Percentiles rank a stretch among this genome's conserved stretches.
Evolutionary conservation across 73 alveolate species (phyloP).

Genomic region (Uronychia setigera): DNA sequence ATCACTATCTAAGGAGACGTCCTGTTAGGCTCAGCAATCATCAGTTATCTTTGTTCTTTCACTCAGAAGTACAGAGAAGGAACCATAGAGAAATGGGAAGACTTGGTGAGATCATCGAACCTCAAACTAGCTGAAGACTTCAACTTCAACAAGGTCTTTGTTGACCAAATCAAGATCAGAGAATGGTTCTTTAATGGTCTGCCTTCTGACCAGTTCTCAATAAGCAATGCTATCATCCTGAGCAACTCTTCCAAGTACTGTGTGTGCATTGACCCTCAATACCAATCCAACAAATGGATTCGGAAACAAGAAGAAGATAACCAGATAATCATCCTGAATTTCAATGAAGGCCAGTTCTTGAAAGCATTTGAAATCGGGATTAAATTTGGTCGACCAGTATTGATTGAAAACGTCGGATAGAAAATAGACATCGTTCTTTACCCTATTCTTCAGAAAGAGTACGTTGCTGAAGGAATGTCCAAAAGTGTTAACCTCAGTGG

Average conservation of each 20-base stretch:
- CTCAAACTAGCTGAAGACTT: slow-evolving; percentile 68
- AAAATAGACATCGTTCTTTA: slow-evolving; percentile 81
- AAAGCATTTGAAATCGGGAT: slow-evolving; percentile 85
- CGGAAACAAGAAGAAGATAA: slow-evolving; percentile 55
- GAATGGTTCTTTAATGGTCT: slow-evolving; percentile 96
- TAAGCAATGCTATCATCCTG: slow-evolving; percentile 98
- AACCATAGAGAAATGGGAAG: slow-evolving; percentile 88
- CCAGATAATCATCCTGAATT: slow-evolving; percentile 35
- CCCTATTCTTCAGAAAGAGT: slow-evolving; percentile 92
- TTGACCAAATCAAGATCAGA: slow-evolving; percentile 98
- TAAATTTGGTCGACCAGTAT: slow-evolving; percentile 94
- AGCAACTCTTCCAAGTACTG: slow-evolving; percentile 96
- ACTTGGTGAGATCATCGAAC: slow-evolving; percentile 30
- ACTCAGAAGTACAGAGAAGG: slow-evolving; percentile 95
- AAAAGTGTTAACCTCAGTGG: slow-evolving; percentile 84
- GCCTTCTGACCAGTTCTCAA: slow-evolving; percentile 97
- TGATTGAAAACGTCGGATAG: slow-evolving; percentile 98
- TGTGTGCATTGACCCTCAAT: slow-evolving; percentile 98
- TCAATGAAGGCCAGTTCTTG: slow-evolving; percentile 74
- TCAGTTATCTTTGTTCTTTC: slow-evolving; percentile 98
- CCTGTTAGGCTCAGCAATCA: slow-evolving; percentile 95
- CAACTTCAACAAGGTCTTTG: slow-evolving; percentile 89
- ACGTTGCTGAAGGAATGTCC: slow-evolving; percentile 89
- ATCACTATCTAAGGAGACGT: slow-evolving; percentile 80
- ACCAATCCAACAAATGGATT: slow-evolving; percentile 97